Base-by-base conservation (phyloP, 225 moss, liverwort and hornwort genomes). In the Sphagnum tenellum region DNA sequence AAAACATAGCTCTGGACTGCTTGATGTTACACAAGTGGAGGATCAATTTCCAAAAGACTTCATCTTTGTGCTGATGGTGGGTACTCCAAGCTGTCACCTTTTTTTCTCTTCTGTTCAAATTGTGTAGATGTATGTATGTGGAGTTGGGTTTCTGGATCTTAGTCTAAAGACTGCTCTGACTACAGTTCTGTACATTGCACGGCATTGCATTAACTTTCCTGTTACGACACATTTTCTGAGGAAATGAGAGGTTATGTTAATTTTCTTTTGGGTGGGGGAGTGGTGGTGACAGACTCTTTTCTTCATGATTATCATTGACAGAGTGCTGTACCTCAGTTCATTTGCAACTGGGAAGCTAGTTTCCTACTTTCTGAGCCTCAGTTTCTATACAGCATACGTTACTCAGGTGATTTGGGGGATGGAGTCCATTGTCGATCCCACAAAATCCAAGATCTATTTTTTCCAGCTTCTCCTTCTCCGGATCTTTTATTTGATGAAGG, bases 11-110 rank as follows among this genome's bases (percentile, higher is more conserved):
- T 55, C 79, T 12, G 64, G 67, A 59, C 66, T 79, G 10, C 66
- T 79, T 29, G 72, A 76, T 7, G 79, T 79, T 47, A 65, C 71
- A 12, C 65, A 63, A 49, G 69, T 60, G 49, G 76, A 72, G 61
- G 79, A 79, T 51, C 79, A 79, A 64, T 76, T 79, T 60, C 76
- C 76, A 47, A 76, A 72, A n/a, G 75, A 72, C 57, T 79, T 73
- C 46, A 69, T 79, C 8, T 54, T 66, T 6, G 79, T 76, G 7
- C 76, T 79, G 6, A 79, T 79, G 76, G 79, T 79, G 13, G 11
- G 66, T 67, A 67, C 55, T 29, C 29, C 29, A 29, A 29, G 29
- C 29, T 29, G 29, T 65, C 3, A 9, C 12, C 12, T 65, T 65
- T 14, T 11, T 47, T 48, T 4, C 47, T 51, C 11, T 13, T 13